phyloP scores from a whole-genome alignment of 805 yeast genomes.

The Saccharomycopsis fermentans region DNA sequence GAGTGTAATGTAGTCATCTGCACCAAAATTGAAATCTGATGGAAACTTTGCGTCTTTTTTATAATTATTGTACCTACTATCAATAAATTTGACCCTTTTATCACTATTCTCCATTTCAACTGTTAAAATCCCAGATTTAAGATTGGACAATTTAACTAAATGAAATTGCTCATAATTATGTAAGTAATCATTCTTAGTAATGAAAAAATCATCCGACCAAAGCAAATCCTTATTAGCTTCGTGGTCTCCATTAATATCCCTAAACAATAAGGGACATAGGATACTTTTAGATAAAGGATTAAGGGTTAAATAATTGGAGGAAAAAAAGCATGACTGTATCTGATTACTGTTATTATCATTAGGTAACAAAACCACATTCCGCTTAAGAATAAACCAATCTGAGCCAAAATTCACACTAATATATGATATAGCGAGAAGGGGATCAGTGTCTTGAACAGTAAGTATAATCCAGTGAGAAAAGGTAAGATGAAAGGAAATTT shows the following conservation, averaged over 20 bases:
- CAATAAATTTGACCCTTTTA: not conserved
- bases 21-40: not conserved
- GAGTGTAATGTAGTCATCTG: not conserved
- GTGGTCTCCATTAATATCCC: not conserved
- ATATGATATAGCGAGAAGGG: slow-evolving; percentile 4
- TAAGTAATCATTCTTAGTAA: not conserved
- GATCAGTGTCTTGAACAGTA: slow-evolving; percentile 3
- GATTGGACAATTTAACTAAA: not conserved
- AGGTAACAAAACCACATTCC: slow-evolving; percentile 2
- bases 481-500: not conserved
- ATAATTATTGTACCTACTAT: not conserved
- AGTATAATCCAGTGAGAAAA: slow-evolving; percentile 12
- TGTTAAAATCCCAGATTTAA: not conserved
- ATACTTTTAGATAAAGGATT: not conserved
- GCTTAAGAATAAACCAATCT: slow-evolving; percentile 13
- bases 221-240: not conserved
- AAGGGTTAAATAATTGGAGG: not conserved
- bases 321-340: not conserved
- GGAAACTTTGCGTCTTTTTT: not conserved
- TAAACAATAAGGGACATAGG: not conserved
- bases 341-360: not conserved
- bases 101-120: not conserved
- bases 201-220: slow-evolving; percentile 14
- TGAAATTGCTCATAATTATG: not conserved
- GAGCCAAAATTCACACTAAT: slow-evolving; percentile 14